Evolutionary conservation across 768 basidiomycete genomes (phyloP), one percentile per base, ranked within the genome.

Genomic region (Piloderma croceum): DNA sequence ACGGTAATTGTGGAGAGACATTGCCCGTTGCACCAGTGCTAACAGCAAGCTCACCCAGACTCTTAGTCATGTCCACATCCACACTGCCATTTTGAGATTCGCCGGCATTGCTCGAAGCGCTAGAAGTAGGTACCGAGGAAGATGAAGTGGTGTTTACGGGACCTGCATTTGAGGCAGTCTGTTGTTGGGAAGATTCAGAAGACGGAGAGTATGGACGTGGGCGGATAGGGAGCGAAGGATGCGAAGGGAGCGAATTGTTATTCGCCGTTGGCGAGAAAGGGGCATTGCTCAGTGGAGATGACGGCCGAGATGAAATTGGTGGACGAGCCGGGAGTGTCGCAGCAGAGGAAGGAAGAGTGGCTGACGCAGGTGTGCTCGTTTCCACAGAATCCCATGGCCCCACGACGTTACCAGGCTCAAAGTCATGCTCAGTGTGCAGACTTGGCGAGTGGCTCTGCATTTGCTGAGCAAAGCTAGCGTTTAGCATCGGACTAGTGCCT

Each of bases 1-100:
- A 86, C 11, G 86, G 83, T 21, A 88, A 56, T 53, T 87, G 83
- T 3, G 86, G 86, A 12, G 86, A 88, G 0, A 70, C 76, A 25
- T 73, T 73, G 5, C 71, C 77, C 45, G 68, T 52, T 15, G 27
- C 27, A 29, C 27, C 27, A 1, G 74, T 80, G 43, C 68, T 76
- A 36, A 83, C 70, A 11, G 72, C 72, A 3, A 79, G 61, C 13
- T 63, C 73, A 33, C 66, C 71, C 31, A 71, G 64, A 37, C 71
- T 73, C 6, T 25, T 12, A 17, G 41, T 40, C 36, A 36, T 25
- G 22, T 32, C 11, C 23, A 37, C 42, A 20, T 33, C 19, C 25
- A 31, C 36, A 10, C 27, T 9, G 10, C 15, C 27, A 29, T 15
- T 9, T 29, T 29, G 10, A 9, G 27, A 9, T 29, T 9, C 27